phyloP scores from a whole-genome alignment of 2,329 filamentous ascomycete species.

The Dothidotthia symphoricarpi region DNA sequence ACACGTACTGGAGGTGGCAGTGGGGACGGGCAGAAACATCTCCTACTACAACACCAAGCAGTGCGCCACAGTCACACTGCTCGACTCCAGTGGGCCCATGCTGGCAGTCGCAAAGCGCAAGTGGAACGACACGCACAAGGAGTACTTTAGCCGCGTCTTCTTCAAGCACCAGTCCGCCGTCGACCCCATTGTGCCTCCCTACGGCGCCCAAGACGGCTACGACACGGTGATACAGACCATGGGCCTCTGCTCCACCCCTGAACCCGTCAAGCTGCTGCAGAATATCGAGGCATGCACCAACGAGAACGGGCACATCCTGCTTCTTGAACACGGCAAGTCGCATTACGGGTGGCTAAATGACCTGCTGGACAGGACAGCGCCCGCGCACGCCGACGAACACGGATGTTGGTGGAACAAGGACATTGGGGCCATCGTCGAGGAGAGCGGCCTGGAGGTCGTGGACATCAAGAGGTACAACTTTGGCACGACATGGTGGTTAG shows the following conservation, averaged over 20 bases:
- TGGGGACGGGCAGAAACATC: conserved; percentile 51
- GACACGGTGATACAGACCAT: conserved; percentile 54
- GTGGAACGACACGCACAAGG: conserved; percentile 46
- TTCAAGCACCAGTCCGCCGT: conserved; percentile 49
- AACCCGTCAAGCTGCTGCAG: conserved; percentile 46
- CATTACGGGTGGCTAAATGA: conserved; percentile 50
- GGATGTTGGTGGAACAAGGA: conserved; percentile 57
- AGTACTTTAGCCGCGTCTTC: conserved; percentile 39
- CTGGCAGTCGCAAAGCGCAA: conserved; percentile 50
- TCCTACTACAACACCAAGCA: conserved; percentile 45
- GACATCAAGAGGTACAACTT: conserved; percentile 48
- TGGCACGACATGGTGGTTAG: conserved; percentile 52
- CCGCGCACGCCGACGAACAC: conserved; percentile 49
- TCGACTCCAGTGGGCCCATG: conserved; percentile 51
- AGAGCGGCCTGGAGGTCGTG: conserved; percentile 50
- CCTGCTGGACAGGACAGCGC: conserved; percentile 47
- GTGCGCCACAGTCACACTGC: conserved; percentile 47
- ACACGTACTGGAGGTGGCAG: conserved; percentile 51
- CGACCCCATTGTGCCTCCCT: conserved; percentile 45
- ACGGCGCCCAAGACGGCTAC: conserved; percentile 44
- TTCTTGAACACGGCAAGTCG: conserved; percentile 53
- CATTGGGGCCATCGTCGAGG: conserved; percentile 49
- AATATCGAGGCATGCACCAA: conserved; percentile 47
- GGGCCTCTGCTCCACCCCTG: conserved; percentile 51
- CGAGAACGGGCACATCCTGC: conserved; percentile 46